These are phyloP conservation scores for Aspergillus tubingensis DNA, from an alignment of 2,329 filamentous ascomycete genomes.

Conservation along the genomic window DNA sequence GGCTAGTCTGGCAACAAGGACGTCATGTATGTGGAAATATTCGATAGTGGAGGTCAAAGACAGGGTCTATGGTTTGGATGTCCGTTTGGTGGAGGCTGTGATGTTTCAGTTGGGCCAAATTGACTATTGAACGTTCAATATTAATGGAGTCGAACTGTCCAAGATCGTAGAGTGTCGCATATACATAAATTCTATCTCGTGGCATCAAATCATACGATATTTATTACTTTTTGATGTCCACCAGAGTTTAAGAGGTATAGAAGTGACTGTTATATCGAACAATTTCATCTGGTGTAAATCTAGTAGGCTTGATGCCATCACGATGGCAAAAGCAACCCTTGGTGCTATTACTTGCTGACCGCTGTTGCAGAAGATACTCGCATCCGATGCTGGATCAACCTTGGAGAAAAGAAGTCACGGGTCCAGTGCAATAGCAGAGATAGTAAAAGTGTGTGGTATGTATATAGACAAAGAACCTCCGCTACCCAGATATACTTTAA, in stretches of 20 bases:
- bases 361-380: background rate
- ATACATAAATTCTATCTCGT: background rate
- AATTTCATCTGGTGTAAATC: no score
- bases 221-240: background rate
- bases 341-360: background rate
- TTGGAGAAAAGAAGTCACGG: background rate
- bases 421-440: background rate
- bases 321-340: background rate
- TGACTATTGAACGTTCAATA: background rate
- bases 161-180: no score
- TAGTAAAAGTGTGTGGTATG: background rate
- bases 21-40: background rate
- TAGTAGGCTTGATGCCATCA: no score
- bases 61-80: background rate
- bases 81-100: no score
- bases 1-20: no score
- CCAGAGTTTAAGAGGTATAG: background rate
- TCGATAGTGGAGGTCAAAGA: background rate
- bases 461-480: background rate
- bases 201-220: background rate
- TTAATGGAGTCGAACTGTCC: background rate
- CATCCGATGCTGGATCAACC: background rate
- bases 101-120: background rate
- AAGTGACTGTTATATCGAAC: background rate
- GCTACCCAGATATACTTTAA: background rate